phyloP scores from a whole-genome alignment of 2,329 filamentous ascomycete species.

The Sporothrix globosa region DNA sequence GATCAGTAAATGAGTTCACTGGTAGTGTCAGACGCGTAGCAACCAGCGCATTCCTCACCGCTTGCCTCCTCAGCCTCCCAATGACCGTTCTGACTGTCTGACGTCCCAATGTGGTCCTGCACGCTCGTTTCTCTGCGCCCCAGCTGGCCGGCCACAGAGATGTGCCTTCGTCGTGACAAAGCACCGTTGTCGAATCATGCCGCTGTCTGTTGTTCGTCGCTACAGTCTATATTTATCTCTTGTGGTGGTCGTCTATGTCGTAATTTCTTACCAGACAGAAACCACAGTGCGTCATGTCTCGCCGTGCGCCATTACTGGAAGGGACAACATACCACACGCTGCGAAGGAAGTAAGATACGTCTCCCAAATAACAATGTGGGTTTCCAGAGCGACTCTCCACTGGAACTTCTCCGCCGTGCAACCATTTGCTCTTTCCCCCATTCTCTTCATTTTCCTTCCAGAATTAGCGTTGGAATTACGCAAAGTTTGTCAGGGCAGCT shows the following conservation, averaged over 20 bases:
- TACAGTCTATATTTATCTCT: background rate
- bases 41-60: slow-evolving; percentile 22
- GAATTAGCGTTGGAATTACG: slow-evolving; percentile 24
- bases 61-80: background rate
- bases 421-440: slow-evolving; percentile 11
- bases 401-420: slow-evolving; percentile 14
- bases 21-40: slow-evolving; percentile 13
- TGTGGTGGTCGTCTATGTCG: slow-evolving; percentile 1
- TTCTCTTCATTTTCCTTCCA: slow-evolving; percentile 22
- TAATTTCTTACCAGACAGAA: background rate
- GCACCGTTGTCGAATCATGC: background rate
- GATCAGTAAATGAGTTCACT: slow-evolving; percentile 11
- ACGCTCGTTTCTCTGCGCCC: background rate
- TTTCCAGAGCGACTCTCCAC: slow-evolving; percentile 22
- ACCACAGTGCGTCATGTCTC: slow-evolving; percentile 1
- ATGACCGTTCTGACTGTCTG: slow-evolving; percentile 20
- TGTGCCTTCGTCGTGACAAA: background rate
- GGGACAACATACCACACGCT: slow-evolving; percentile 12
- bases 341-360: too few species aligned
- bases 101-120: background rate
- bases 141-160: background rate
- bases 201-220: background rate
- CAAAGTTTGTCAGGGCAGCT: slow-evolving; percentile 8
- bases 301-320: background rate
- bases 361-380: slow-evolving; percentile 10